Conservation (phyloP, 768 basidiomycete species). For the Russula griseocarnosa region DNA sequence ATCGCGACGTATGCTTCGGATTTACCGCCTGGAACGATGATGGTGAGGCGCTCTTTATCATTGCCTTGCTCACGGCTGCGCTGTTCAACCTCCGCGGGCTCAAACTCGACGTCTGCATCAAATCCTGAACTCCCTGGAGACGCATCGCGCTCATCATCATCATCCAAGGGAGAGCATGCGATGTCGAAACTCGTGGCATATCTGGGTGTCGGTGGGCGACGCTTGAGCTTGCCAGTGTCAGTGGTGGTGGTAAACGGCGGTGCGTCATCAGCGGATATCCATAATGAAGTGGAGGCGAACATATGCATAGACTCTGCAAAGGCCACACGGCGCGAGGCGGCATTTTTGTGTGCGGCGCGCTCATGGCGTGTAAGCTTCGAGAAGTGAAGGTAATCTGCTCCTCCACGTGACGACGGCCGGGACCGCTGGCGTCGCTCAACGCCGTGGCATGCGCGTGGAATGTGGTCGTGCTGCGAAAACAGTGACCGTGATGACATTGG, state of each 20-base stretch:
- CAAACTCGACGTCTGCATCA: slow-evolving; percentile 19
- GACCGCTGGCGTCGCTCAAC: slow-evolving; percentile 17
- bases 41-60: slow-evolving; percentile 22
- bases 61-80: neutral
- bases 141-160: neutral
- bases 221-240: neutral
- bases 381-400: neutral
- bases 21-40: slow-evolving; percentile 23
- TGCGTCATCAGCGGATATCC: neutral
- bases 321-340: slow-evolving; percentile 12
- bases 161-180: neutral
- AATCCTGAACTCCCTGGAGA: slow-evolving; percentile 8
- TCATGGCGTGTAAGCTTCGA: slow-evolving; percentile 11
- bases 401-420: slow-evolving; percentile 8
- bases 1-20: slow-evolving; percentile 24
- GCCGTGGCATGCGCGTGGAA: slow-evolving; percentile 15
- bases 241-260: neutral
- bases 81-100: neutral
- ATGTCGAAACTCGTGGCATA: neutral
- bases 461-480: neutral
- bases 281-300: slow-evolving; percentile 14
- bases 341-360: neutral
- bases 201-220: slow-evolving; percentile 1
- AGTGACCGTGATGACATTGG: neutral
- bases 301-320: slow-evolving; percentile 1